Conservation (phyloP, 805 yeast genomes). For the Wickerhamiella dianesei region DNA sequence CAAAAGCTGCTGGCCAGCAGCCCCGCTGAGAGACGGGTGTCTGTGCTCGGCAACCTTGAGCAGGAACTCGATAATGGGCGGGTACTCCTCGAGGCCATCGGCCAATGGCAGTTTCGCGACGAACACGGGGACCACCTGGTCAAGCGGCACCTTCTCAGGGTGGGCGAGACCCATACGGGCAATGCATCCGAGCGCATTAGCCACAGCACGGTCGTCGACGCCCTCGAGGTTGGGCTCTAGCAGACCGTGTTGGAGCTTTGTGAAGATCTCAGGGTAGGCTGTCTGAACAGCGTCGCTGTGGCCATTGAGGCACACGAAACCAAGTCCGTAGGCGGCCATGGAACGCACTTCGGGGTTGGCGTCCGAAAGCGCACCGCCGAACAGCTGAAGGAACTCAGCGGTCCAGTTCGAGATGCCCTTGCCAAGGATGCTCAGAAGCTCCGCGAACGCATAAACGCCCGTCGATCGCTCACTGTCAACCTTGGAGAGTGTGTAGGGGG, state of each 20-base stretch:
- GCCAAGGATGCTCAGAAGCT: constrained; percentile 65
- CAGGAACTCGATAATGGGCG: constrained; percentile 72
- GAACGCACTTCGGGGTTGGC: constrained; percentile 84
- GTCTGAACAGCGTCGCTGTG: constrained; percentile 45
- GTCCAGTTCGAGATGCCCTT: constrained; percentile 46
- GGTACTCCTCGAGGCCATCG: constrained; percentile 84
- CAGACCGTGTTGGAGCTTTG: constrained; percentile 54
- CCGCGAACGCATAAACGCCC: constrained; percentile 84
- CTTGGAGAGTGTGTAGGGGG: constrained; percentile 33
- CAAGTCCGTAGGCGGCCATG: constrained; percentile 92
- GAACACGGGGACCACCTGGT: constrained; percentile 60
- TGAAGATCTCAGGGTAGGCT: constrained; percentile 54
- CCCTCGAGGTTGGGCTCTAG: constrained; percentile 68
- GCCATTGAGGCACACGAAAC: constrained; percentile 48
- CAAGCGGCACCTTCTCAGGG: constrained; percentile 53
- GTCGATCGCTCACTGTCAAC: constrained; percentile 64
- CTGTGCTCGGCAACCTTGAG: constrained; percentile 50
- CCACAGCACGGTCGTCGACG: constrained; percentile 66
- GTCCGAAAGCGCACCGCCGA: constrained; percentile 53
- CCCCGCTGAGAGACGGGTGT: constrained; percentile 29
- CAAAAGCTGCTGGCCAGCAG: constrained; percentile 32
- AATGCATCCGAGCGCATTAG: constrained; percentile 95
- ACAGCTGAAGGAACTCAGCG: constrained; percentile 49
- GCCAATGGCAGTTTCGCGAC: constrained; percentile 71
- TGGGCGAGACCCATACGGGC: constrained; percentile 76